Evolutionary conservation across 2,329 filamentous ascomycete species (phyloP).

Genomic region (Pyrenochaeta sp.): DNA sequence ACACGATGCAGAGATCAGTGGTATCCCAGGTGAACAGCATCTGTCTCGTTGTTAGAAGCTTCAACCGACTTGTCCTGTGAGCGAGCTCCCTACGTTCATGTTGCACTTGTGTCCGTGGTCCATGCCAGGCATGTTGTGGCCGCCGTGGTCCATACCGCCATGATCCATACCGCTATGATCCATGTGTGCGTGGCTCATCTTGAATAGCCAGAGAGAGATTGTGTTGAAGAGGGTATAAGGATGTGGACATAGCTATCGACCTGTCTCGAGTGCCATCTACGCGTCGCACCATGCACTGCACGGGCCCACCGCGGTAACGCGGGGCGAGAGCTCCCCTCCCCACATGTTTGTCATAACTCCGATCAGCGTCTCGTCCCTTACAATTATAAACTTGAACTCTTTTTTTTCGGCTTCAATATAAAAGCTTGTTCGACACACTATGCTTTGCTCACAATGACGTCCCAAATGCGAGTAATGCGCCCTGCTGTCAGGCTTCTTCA

Average conservation of each 20-base stretch:
- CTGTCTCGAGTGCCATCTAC: constrained; percentile 13
- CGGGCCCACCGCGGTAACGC: constrained; percentile 19
- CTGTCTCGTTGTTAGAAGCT: constrained; percentile 55
- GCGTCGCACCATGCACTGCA: constrained; percentile 31
- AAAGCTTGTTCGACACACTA: too few species aligned
- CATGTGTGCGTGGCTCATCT: constrained; percentile 52
- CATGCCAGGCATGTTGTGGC: constrained; percentile 59
- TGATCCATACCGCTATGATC: constrained; percentile 61
- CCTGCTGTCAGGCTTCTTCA: constrained; percentile 20
- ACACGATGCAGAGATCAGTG: constrained; percentile 93
- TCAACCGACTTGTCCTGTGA: background rate
- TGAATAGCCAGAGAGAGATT: constrained; percentile 18
- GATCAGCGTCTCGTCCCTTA: constrained; percentile 7
- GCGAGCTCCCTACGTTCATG: constrained; percentile 77
- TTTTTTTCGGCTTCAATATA: background rate
- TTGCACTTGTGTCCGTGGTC: constrained; percentile 70
- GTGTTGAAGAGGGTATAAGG: background rate
- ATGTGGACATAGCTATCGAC: constrained; percentile 4
- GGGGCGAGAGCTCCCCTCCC: constrained; percentile 12
- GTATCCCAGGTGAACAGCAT: constrained; percentile 99
- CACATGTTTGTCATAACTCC: constrained; percentile 5
- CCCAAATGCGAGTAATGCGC: constrained; percentile 28
- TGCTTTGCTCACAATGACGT: constrained; percentile 7
- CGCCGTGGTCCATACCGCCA: constrained; percentile 63
- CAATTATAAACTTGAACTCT: background rate